Base-by-base conservation (phyloP, 2,329 filamentous ascomycete species). In the Dactylellina drechsleri region DNA sequence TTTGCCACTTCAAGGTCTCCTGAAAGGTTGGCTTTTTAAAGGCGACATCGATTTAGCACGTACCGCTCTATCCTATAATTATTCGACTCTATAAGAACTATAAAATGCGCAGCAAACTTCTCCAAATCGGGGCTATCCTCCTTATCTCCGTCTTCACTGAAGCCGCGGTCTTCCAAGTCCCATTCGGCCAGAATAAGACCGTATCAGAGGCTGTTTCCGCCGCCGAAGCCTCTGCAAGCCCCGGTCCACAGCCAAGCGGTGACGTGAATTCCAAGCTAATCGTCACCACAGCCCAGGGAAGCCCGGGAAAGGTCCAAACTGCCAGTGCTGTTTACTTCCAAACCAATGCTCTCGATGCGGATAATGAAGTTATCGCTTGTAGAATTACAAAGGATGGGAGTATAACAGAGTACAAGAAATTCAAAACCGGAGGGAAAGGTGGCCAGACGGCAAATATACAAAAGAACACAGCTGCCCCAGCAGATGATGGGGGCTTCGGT, bases 341-440 rank as follows among this genome's bases (percentile, higher is more conserved):
- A 20, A 74, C 70, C 7, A 74, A 74, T 28, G 36, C 56, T 4
- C 43, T 61, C 2, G 70, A 43, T 10, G 26, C 23, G 4, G 57
- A 62, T 13, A 74, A 74, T 43, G 61, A 74, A 20, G 47, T 74
- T 28, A 36, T 74, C 13, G 60, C 70, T 20, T 62, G 56, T 15
- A 15, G 50, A 47, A 74, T 74, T 16, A 62, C 54, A 2, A 36
- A 18, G 8, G 53, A 74, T n/a, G 70, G 70, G n/a, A 52, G 36
- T 4, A 53, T 74, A 8, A 23, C 36, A 13, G 18, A 8, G 0
- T 50, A 62, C 13, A 47, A 53, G 49, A 62, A 49, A 36, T 64
- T 57, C 53, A 58, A 53, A 31, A 74, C 70, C 7, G 70, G 70
- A 20, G 70, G 70, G 10, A 74, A 62, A 15, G 70, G 70, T 12